phyloP scores from a whole-genome alignment of 441 rosid species.

The Rhodomyrtus psidioides region DNA sequence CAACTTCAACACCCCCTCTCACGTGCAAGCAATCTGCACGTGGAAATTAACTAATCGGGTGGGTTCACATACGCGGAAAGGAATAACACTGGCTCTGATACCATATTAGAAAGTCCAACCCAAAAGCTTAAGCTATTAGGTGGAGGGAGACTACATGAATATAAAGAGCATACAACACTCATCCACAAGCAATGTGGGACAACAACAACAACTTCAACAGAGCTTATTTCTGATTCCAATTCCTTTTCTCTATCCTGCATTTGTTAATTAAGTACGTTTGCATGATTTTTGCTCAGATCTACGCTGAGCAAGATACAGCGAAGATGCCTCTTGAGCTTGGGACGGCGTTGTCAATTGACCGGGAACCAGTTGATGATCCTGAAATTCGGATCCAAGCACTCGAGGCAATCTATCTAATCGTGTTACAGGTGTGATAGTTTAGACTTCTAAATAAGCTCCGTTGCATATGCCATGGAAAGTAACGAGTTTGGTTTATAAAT shows the following conservation, averaged over 20 bases:
- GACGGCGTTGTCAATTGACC: conserved; percentile 77
- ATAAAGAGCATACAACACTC: no score
- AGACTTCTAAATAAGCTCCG: neutral
- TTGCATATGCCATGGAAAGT: neutral
- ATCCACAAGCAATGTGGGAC: no score
- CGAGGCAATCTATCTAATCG: conserved; percentile 80
- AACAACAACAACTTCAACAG: no score
- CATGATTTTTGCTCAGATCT: conserved; percentile 29
- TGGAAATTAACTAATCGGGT: no score
- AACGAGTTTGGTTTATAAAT: neutral
- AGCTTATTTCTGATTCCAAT: neutral
- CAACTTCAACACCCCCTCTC: no score
- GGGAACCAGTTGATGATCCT: conserved; percentile 75
- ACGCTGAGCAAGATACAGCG: conserved; percentile 49
- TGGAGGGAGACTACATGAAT: no score
- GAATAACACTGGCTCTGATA: no score
- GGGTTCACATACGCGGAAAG: no score
- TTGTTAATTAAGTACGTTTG: neutral
- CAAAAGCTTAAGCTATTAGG: no score
- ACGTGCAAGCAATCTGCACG: no score
- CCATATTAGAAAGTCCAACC: no score
- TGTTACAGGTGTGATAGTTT: conserved; percentile 45
- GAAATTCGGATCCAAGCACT: conserved; percentile 73
- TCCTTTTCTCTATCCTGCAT: neutral
- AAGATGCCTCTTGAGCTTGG: conserved; percentile 92